These are phyloP conservation scores for Groenewaldozyma tartarivorans DNA, from an alignment of 805 yeast species.

Conservation along the genomic window DNA sequence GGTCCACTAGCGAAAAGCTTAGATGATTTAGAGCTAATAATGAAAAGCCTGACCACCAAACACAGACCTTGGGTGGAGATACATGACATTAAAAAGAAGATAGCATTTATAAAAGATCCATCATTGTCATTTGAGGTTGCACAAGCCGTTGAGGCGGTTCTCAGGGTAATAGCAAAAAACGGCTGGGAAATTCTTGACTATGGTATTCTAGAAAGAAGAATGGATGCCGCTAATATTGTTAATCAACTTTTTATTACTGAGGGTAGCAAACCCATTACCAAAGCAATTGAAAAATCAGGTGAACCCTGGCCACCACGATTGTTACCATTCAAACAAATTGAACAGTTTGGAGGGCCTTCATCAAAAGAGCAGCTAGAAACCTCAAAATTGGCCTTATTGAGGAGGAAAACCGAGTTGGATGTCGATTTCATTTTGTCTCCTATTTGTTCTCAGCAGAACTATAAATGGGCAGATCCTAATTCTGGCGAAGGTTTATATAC, in stretches of 20 bases:
- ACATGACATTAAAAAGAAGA: too few species aligned
- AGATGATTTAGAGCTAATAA: constrained; percentile 32
- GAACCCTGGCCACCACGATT: constrained; percentile 9
- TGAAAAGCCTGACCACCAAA: constrained; percentile 24
- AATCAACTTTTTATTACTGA: constrained; percentile 1
- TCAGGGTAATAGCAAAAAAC: neutral
- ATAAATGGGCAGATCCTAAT: constrained; percentile 4
- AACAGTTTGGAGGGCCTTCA: too few species aligned
- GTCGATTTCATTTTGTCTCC: constrained; percentile 7
- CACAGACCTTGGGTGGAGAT: too few species aligned
- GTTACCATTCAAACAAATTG: neutral
- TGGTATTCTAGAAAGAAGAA: neutral
- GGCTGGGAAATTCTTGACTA: constrained; percentile 5
- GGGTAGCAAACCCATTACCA: constrained; percentile 2
- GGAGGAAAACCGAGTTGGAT: neutral
- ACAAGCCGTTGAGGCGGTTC: neutral
- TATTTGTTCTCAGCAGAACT: neutral
- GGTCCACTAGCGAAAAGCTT: constrained; percentile 39
- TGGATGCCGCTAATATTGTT: neutral
- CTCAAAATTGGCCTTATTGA: neutral
- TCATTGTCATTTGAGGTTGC: neutral
- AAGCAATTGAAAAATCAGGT: constrained; percentile 1
- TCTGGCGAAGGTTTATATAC: constrained; percentile 6
- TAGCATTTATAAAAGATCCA: neutral
- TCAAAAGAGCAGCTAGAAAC: neutral